Conservation (phyloP, 2,329 filamentous ascomycete genomes). For the Colletotrichum sojae region DNA sequence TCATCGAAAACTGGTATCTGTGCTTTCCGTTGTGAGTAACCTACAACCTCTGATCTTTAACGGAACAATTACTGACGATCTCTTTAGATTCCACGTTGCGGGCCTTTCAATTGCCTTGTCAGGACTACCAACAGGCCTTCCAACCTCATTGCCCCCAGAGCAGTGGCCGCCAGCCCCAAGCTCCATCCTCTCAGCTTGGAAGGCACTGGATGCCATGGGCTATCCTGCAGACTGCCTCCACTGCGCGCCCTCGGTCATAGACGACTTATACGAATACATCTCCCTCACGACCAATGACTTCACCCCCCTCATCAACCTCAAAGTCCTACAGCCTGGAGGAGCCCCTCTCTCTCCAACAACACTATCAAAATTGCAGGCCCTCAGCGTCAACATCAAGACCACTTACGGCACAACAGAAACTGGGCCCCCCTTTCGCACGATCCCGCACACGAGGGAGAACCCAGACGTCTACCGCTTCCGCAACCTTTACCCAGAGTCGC, state of each 20-base stretch:
- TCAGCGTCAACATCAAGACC: conserved; percentile 34
- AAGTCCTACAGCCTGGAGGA: conserved; percentile 28
- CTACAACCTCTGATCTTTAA: accelerated
- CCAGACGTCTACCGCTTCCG: conserved; percentile 34
- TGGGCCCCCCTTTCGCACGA: conserved; percentile 20
- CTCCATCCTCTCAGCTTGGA: conserved; percentile 29
- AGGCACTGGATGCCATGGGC: not conserved
- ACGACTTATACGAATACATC: conserved; percentile 33
- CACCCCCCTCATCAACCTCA: conserved; percentile 9
- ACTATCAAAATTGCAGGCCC: conserved; percentile 9
- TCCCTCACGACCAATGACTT: conserved; percentile 26
- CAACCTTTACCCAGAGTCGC: conserved; percentile 28
- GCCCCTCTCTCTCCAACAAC: conserved; percentile 8
- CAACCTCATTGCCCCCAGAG: conserved; percentile 16
- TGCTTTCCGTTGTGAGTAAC: conserved; percentile 26
- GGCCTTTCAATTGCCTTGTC: conserved; percentile 14
- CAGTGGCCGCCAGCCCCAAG: conserved; percentile 36
- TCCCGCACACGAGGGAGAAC: conserved; percentile 33
- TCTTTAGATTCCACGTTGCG: conserved; percentile 24
- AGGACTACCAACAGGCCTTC: conserved; percentile 23
- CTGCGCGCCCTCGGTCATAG: conserved; percentile 31
- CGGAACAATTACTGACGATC: not conserved
- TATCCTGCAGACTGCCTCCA: conserved; percentile 28
- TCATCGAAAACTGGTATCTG: conserved; percentile 35
- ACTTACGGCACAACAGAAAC: conserved; percentile 33